Base-by-base conservation (phyloP, 768 basidiomycete species). In the Tulasnella sp. region DNA sequence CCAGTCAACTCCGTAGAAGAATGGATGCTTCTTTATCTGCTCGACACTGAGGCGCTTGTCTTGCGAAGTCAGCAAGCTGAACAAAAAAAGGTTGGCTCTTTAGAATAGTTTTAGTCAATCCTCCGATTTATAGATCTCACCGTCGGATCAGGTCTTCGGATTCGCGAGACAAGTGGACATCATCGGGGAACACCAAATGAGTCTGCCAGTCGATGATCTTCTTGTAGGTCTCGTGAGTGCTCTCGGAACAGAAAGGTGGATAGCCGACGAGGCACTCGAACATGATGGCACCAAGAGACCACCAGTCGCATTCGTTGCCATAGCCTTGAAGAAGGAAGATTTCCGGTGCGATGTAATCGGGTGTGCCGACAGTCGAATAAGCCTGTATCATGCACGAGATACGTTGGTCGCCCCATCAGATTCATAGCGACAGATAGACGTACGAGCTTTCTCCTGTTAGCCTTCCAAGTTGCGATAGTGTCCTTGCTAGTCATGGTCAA, bases 221-320 rank as follows among this genome's bases (percentile, higher is more conserved):
- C 77, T 95, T 89, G 80, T 99, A 99, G 29, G 95, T 98, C 76
- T 98, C 96, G 77, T 96, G 94, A 26, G 97, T 95, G 68, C 91
- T 91, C 79, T 98, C 95, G 4, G 94, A 94, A 80, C 94, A 98
- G 83, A 98, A 95, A 0, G 94, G 95, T 29, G 95, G 94, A 80
- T 97, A 98, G 71, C 97, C 97, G 75, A 98, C 93, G 29, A 98
- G 83, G 80, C 91, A 97, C 81, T 98, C 96, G 79, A 97, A 99
- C 91, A 94, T 95, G 83, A 98, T 98, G 19, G 95, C 93, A 5
- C 97, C 97, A 35, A 98, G 85, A 8, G 95, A 97, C 97, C 97
- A 99, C 95, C 95, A 98, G 80, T 99, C 97, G 78, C 95, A 98
- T 80, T 96, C 95, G 77, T 95, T 93, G 29, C 93, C 94, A 79